These are phyloP conservation scores for Eucalyptus melliodora DNA, from an alignment of 345 rosid species.

Conservation along the genomic window DNA sequence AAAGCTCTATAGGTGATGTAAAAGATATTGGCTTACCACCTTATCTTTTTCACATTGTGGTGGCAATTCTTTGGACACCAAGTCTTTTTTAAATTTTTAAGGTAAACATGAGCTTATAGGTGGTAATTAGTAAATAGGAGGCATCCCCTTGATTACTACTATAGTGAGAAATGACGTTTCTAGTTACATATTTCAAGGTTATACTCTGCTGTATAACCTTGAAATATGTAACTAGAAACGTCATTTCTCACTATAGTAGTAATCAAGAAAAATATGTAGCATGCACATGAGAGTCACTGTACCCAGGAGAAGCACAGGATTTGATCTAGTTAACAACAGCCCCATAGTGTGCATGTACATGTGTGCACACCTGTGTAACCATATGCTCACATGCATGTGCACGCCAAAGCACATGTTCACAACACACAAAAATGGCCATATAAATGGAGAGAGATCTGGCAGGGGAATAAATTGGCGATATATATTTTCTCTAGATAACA, in stretches of 20 bases:
- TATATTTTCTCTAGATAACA: background rate
- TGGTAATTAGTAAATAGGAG: too few species aligned
- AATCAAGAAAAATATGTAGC: background rate
- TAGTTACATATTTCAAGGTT: too few species aligned
- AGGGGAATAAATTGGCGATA: background rate
- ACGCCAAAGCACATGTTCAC: background rate
- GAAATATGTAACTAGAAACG: background rate
- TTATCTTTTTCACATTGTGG: too few species aligned
- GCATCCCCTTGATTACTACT: too few species aligned
- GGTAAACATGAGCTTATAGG: too few species aligned
- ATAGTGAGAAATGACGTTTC: too few species aligned
- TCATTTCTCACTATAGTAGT: background rate
- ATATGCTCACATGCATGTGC: background rate
- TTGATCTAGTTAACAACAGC: background rate
- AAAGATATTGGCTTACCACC: background rate
- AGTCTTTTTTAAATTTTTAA: too few species aligned
- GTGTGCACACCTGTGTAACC: background rate
- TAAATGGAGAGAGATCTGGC: background rate
- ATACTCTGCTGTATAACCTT: too few species aligned
- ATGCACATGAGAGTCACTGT: background rate
- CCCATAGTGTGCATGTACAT: background rate
- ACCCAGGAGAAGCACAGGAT: background rate
- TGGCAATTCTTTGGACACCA: too few species aligned
- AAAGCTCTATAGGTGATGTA: background rate
- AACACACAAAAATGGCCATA: background rate